These are phyloP conservation scores for Fusarium pseudoanthophilum DNA, from an alignment of 2,329 filamentous ascomycete species.

Conservation along the genomic window DNA sequence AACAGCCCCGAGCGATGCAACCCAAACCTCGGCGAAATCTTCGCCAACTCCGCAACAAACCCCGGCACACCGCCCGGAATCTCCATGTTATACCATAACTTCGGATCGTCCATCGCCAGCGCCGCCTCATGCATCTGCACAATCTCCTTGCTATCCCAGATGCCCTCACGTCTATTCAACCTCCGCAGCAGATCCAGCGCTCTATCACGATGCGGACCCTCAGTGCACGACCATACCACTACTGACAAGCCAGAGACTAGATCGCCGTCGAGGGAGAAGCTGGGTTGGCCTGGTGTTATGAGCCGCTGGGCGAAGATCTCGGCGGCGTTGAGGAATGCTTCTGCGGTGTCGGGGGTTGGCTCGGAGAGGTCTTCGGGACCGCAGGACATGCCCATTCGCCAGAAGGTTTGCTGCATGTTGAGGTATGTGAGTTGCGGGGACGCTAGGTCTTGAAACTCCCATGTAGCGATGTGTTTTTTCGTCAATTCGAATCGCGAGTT, in stretches of 20 bases:
- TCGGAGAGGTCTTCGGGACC: neutral
- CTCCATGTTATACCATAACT: conserved; percentile 6
- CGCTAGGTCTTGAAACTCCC: neutral
- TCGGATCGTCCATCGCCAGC: neutral
- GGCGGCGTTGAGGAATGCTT: conserved; percentile 9
- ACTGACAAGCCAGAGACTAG: conserved; percentile 20
- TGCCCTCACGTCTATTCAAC: conserved; percentile 33
- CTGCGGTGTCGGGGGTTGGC: neutral
- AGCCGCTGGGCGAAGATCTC: conserved; percentile 2
- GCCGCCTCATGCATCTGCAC: conserved; percentile 31
- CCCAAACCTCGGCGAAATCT: neutral
- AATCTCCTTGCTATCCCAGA: conserved; percentile 40
- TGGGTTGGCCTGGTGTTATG: conserved; percentile 1
- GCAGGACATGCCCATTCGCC: conserved; percentile 9
- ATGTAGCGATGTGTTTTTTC: neutral
- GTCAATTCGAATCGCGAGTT: conserved; percentile 24
- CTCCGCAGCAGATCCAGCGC: conserved; percentile 24
- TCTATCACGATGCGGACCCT: neutral
- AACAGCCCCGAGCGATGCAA: neutral
- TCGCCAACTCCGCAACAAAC: conserved; percentile 10
- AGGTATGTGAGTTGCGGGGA: conserved; percentile 9
- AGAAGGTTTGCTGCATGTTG: conserved; percentile 23
- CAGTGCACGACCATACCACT: neutral
- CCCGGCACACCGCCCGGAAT: conserved; percentile 20
- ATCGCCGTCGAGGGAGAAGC: conserved; percentile 23